These are phyloP conservation scores for Setaria viridis DNA, from an alignment of 202 grass and related monocot species.

Conservation along the genomic window DNA sequence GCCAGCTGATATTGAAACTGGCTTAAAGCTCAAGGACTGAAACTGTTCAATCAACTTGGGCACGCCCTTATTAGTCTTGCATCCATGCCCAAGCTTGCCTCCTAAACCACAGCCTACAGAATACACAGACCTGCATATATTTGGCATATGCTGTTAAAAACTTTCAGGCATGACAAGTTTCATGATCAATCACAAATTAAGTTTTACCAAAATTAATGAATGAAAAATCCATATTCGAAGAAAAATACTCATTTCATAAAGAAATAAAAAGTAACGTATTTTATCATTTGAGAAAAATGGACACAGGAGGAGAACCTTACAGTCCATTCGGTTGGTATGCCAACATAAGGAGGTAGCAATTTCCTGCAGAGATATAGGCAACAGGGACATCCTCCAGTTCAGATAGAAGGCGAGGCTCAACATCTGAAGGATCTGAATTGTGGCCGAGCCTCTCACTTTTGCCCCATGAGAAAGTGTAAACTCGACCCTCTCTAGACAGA, in stretches of 20 bases:
- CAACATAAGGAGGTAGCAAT: conserved; percentile 77
- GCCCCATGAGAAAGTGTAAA: conserved; percentile 81
- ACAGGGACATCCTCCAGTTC: conserved; percentile 68
- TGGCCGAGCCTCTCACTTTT: conserved; percentile 60
- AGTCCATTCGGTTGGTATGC: conserved; percentile 63
- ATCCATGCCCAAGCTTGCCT: conserved; percentile 80
- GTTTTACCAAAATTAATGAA: not conserved
- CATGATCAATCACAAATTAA: not conserved
- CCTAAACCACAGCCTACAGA: conserved; percentile 82
- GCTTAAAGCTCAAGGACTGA: conserved; percentile 58
- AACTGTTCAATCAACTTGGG: conserved; percentile 68
- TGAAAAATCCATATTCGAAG: not conserved
- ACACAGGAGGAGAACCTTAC: conserved; percentile 51
- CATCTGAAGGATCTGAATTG: conserved; percentile 52
- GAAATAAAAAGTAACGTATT: not conserved
- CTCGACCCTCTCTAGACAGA: conserved; percentile 70
- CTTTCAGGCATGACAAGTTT: not conserved
- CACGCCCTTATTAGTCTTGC: conserved; percentile 42
- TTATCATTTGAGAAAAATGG: not conserved
- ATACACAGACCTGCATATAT: conserved; percentile 74
- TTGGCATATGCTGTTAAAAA: not conserved
- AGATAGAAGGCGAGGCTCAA: conserved; percentile 56
- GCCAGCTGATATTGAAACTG: conserved; percentile 66
- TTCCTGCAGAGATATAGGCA: conserved; percentile 70
- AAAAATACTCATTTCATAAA: not conserved